Conservation (phyloP, 2,329 filamentous ascomycete genomes). For the Raffaelea deltoideospora region DNA sequence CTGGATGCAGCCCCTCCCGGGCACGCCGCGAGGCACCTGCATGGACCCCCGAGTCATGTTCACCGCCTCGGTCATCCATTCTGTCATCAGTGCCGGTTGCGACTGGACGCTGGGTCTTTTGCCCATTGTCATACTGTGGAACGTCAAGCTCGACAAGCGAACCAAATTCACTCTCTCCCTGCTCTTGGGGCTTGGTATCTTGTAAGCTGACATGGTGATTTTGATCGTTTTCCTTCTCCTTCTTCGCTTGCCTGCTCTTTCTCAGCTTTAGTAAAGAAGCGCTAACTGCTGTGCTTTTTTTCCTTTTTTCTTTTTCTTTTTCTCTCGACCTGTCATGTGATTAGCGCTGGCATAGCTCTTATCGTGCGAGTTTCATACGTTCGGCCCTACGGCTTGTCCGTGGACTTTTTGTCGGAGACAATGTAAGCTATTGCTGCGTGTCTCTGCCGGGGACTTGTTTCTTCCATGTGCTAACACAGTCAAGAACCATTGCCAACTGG, state of each 20-base stretch:
- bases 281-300: no score
- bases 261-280: no score
- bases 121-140: conserved; percentile 34
- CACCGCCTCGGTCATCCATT: conserved; percentile 28
- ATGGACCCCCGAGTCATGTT: conserved; percentile 23
- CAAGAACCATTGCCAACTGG: conserved; percentile 23
- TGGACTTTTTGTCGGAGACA: conserved; percentile 17
- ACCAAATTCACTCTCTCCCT: conserved; percentile 29
- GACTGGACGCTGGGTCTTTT: conserved; percentile 34
- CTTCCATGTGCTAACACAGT: conserved; percentile 7
- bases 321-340: no score
- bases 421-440: no score
- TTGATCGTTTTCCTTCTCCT: no score
- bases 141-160: conserved; percentile 29
- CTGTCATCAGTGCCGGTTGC: conserved; percentile 29
- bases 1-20: conserved; percentile 23
- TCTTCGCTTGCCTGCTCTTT: no score
- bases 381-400: conserved; percentile 12
- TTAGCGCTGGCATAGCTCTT: conserved; percentile 23
- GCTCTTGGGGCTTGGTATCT: conserved; percentile 32
- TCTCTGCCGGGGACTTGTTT: no score
- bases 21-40: conserved; percentile 21
- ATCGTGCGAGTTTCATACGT: conserved; percentile 22
- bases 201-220: conserved; percentile 22
- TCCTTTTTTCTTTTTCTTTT: no score